Base-by-base conservation (phyloP, 352 stramenopile species). In the Pythium aristosporum region DNA sequence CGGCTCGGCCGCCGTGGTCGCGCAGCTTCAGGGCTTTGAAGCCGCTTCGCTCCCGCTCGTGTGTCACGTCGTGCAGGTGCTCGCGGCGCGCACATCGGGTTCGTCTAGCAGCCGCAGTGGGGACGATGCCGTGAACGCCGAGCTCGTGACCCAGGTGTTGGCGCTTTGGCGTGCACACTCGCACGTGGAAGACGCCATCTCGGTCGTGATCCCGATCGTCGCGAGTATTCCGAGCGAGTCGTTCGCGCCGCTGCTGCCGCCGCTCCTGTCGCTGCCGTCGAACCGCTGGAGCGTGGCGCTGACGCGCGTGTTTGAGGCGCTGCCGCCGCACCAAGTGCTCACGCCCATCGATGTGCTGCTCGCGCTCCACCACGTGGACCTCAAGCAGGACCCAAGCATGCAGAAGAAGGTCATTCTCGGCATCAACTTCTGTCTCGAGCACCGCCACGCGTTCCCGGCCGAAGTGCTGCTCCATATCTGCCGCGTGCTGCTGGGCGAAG, bases 371-470 rank as follows among this genome's bases (percentile, higher is more conserved):
- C 79, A 90, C 67, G 75, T 92, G 16, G 81, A 90, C 61, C 63
- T 91, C n/a, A 84, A 79, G 65, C 76, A 63, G 44, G 85, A 94
- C 46, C 60, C 73, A 39, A 74, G 50, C 18, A 82, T 90, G 73
- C 85, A 94, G 68, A 92, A 94, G 68, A 84, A 85, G 44, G 80
- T 87, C 32, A 89, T 92, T 60, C 67, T 65, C 25, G 85, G 82
- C 10, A 92, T 94, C 51, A 90, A 90, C 56, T 82, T 90, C 51
- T 94, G 85, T 51, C 72, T 92, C 44, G 81, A 91, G 63, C 77
- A 94, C 71, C 81, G 82, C 25, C 82, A 90, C 49, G 85, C 81
- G 47, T 94, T 94, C 61, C 82, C 85, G 13, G 77, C 82, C 11
- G 85, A 93, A 37, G 81, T 91, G 20, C 69, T 93, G 51, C 72